phyloP scores from a whole-genome alignment of 495 filamentous ascomycete genomes.

The Polyplosphaeria fusca region DNA sequence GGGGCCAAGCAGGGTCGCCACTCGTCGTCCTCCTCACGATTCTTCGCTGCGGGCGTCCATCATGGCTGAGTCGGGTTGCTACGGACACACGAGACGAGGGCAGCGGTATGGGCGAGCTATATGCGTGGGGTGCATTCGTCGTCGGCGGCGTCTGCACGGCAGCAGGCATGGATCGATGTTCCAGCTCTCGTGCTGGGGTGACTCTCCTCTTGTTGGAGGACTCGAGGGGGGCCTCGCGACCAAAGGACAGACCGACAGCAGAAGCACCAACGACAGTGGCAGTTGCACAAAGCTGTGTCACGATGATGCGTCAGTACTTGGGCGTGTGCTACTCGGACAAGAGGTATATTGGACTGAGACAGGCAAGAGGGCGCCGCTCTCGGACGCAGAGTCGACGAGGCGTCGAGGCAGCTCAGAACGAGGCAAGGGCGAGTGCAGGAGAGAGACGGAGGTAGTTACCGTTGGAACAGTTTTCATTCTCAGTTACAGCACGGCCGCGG shows the following conservation, averaged over 20 bases:
- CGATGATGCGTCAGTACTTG: conserved; percentile 30
- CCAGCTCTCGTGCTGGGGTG: conserved; percentile 22
- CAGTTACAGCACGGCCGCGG: conserved; percentile 23
- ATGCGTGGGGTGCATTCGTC: conserved; percentile 18
- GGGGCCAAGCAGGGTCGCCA: conserved; percentile 3
- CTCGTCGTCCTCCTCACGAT: conserved; percentile 30
- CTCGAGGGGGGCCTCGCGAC: conserved; percentile 46
- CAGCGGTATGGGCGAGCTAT: conserved; percentile 17
- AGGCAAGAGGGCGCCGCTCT: conserved; percentile 16
- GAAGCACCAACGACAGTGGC: conserved; percentile 69
- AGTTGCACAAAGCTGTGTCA: conserved; percentile 63
- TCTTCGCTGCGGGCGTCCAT: conserved; percentile 26
- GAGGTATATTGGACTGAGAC: conserved; percentile 14
- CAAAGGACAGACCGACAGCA: conserved; percentile 62
- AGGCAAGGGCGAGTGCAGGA: conserved; percentile 13
- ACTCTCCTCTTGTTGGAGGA: conserved; percentile 32
- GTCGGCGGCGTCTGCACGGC: conserved; percentile 7
- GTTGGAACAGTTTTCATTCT: conserved; percentile 41
- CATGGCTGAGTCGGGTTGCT: conserved; percentile 23
- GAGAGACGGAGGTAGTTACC: conserved; percentile 19
- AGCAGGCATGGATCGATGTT: conserved; percentile 25
- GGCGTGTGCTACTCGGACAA: conserved; percentile 15
- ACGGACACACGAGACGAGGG: conserved; percentile 17
- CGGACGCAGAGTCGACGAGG: conserved; percentile 19
- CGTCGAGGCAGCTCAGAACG: conserved; percentile 19